phyloP scores from a whole-genome alignment of 2,329 filamentous ascomycete genomes.

The Penicillium janthinellum region DNA sequence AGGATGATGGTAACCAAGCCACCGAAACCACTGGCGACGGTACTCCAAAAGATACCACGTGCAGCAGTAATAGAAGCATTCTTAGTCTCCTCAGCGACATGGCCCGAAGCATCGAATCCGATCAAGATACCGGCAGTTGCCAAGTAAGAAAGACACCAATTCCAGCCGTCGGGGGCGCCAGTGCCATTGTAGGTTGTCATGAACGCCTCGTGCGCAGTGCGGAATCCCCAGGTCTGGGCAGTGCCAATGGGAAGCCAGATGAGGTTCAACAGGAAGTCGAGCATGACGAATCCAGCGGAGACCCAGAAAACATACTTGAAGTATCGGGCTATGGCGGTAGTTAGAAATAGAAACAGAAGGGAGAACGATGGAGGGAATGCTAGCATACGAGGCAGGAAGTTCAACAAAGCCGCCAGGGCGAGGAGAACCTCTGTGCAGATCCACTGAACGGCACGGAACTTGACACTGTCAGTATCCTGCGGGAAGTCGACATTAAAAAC shows the following conservation, averaged over 20 bases:
- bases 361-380: not conserved
- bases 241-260: conserved; percentile 64
- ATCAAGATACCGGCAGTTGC: conserved; percentile 63
- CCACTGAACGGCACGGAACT: conserved; percentile 64
- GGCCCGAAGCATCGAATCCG: conserved; percentile 63
- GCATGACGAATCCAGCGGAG: conserved; percentile 54
- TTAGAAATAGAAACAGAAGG: not conserved
- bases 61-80: conserved; percentile 60
- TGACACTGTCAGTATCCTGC: conserved; percentile 54
- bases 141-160: conserved; percentile 64
- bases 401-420: conserved; percentile 53
- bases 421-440: conserved; percentile 58
- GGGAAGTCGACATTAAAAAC: conserved; percentile 61
- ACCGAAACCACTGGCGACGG: conserved; percentile 58
- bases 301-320: conserved; percentile 51
- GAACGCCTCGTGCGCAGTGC: conserved; percentile 61
- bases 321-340: conserved; percentile 21
- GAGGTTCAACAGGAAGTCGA: conserved; percentile 62
- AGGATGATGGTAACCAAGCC: conserved; percentile 60
- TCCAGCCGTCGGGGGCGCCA: conserved; percentile 60
- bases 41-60: conserved; percentile 63
- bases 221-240: conserved; percentile 59
- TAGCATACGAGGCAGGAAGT: conserved; percentile 53
- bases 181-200: conserved; percentile 63
- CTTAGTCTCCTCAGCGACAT: conserved; percentile 64